phyloP scores from a whole-genome alignment of 2,329 filamentous ascomycete genomes.

The Phoma sp. region DNA sequence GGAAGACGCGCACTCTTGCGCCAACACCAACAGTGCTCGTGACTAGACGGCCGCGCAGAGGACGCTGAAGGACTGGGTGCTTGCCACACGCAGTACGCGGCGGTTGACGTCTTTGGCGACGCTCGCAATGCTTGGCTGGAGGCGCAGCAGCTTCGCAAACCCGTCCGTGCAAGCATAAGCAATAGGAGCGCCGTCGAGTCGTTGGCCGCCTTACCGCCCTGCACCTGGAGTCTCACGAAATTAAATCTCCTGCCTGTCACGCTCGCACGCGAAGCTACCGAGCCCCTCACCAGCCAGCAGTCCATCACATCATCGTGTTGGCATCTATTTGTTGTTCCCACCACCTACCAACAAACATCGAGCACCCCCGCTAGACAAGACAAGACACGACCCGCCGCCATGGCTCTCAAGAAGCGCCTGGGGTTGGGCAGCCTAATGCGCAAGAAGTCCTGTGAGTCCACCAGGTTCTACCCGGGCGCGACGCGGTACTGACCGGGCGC shows the following conservation, averaged over 20 bases:
- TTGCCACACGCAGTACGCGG: constrained; percentile 30
- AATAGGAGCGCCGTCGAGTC: constrained; percentile 11
- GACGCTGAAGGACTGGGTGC: neutral
- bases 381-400: constrained; percentile 21
- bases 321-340: constrained; percentile 3
- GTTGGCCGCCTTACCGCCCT: constrained; percentile 17
- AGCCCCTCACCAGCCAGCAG: neutral
- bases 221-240: constrained; percentile 13
- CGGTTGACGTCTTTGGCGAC: constrained; percentile 30
- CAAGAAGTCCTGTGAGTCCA: constrained; percentile 36
- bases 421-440: constrained; percentile 46
- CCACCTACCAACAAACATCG: neutral
- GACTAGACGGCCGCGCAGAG: constrained; percentile 6
- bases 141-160: constrained; percentile 22
- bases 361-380: constrained; percentile 5
- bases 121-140: constrained; percentile 29
- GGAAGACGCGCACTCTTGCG: constrained; percentile 15
- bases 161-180: constrained; percentile 14
- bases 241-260: constrained; percentile 3
- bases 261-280: neutral
- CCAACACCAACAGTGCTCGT: constrained; percentile 1
- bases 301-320: neutral
- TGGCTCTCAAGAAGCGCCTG: constrained; percentile 50
- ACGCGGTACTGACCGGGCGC: constrained; percentile 21
- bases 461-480: neutral